These are phyloP conservation scores for Yarrowia sp. DNA, from an alignment of 805 yeast species.

Conservation along the genomic window DNA sequence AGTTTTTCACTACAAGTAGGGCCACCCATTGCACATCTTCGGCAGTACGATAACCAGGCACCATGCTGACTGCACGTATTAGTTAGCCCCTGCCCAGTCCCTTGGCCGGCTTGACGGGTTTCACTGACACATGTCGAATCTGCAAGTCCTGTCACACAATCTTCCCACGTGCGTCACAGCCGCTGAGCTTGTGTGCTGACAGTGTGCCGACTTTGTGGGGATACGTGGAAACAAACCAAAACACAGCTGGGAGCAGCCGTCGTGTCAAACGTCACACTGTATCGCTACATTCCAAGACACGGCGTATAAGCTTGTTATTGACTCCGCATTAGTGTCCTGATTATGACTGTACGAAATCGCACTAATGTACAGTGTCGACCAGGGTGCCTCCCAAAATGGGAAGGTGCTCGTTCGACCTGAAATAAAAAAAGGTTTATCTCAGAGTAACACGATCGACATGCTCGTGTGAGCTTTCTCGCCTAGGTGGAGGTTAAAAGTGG, in stretches of 20 bases:
- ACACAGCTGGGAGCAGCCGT: too few species aligned
- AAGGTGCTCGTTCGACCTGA: conserved; percentile 12
- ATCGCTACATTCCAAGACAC: not conserved
- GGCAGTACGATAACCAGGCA: not conserved
- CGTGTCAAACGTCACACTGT: not conserved
- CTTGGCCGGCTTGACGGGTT: too few species aligned
- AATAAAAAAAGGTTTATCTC: not conserved
- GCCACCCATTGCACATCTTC: not conserved
- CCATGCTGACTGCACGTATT: not conserved
- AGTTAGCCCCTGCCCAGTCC: too few species aligned
- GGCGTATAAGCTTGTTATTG: not conserved
- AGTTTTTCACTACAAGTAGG: not conserved
- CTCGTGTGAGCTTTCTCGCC: not conserved
- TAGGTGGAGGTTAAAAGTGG: not conserved
- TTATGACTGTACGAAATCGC: not conserved
- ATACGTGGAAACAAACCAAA: conserved; percentile 5
- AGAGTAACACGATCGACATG: not conserved
- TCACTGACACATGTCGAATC: not conserved
- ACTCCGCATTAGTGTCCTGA: not conserved
- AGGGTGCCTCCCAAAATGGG: not conserved
- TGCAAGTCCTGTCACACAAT: not conserved
- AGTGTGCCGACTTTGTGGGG: not conserved
- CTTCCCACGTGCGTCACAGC: conserved; percentile 5
- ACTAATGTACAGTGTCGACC: not conserved
- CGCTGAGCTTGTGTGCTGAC: not conserved